Evolutionary conservation across 2,329 filamentous ascomycete species (phyloP), one percentile per base, ranked within the genome.

Genomic region (Chrysosporium keratinophilum): DNA sequence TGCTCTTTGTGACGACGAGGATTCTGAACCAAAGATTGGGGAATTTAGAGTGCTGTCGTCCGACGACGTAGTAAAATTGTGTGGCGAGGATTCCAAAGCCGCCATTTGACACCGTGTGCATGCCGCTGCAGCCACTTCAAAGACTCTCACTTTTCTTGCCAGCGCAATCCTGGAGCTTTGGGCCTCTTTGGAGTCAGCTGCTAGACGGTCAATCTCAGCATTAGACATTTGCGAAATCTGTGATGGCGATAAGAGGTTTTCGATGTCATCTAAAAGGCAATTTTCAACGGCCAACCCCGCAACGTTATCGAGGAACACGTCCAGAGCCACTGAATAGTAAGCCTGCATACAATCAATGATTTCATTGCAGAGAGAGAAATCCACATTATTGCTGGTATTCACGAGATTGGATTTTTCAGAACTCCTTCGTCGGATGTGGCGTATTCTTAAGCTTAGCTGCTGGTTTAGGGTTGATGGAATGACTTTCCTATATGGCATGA

Each of bases 271-370:
- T 23, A 71, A 62, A 9, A 72, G 63, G 44, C 67, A 70, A 47
- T 67, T 67, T 58, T 71, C 69, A 31, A 71, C 58, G 1, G 65
- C 69, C 12, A 71, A 59, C 23, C 63, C 57, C 6, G 68, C 63
- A 6, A 71, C 59, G 41, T 71, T 71, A 42, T 71, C 66, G 2
- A 65, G 62, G 57, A 72, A 71, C 15, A 59, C 61, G n/a, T 61
- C 56, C 1, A 66, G 55, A 41, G 64, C 61, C 43, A 62, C 56
- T 31, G 59, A 41, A 50, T 63, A 64, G 47, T 63, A 64, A 11
- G 60, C 56, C 50, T 53, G 57, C 52, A 60, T 63, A 41, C 57
- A 59, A 44, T 60, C 60, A 20, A 64, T 56, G 31, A 62, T 44
- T 48, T 59, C 58, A 2, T 56, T 47, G 41, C 56, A 55, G n/a